Percentiles rank a stretch among this genome's conserved stretches.
phyloP scores from a whole-genome alignment of 768 basidiomycete genomes.

The Boletus vermiculosoides region DNA sequence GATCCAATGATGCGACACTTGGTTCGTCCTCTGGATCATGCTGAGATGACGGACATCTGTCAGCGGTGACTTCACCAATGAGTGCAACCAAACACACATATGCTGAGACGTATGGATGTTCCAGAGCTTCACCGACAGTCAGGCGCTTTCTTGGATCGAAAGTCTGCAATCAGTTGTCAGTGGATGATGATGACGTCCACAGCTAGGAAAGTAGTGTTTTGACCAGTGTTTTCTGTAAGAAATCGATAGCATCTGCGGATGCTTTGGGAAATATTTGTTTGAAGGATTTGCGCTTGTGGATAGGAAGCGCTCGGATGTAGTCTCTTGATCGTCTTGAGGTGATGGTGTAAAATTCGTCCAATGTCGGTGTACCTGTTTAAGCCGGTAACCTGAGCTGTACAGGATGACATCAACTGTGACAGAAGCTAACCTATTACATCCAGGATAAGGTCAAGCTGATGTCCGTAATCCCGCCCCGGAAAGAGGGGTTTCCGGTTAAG shows the following conservation, averaged over 20 bases:
- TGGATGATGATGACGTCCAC: slow-evolving; percentile 10
- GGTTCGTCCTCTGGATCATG: slow-evolving; percentile 93
- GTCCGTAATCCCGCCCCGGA: slow-evolving; percentile 84
- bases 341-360: slow-evolving; percentile 91
- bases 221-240: slow-evolving; percentile 69
- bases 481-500: slow-evolving; percentile 79
- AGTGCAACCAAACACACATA: slow-evolving; percentile 47
- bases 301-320: slow-evolving; percentile 84
- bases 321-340: slow-evolving; percentile 81
- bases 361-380: slow-evolving; percentile 68
- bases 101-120: slow-evolving; percentile 78
- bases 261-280: slow-evolving; percentile 74
- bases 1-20: slow-evolving; percentile 70
- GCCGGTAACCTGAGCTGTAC: slow-evolving; percentile 20
- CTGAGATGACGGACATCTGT: slow-evolving; percentile 33
- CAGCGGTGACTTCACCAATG: neutral
- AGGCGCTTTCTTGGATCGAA: slow-evolving; percentile 87
- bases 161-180: slow-evolving; percentile 43
- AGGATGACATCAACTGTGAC: slow-evolving; percentile 5
- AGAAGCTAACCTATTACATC: slow-evolving; percentile 67
- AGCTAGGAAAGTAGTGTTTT: slow-evolving; percentile 27
- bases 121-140: slow-evolving; percentile 78
- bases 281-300: slow-evolving; percentile 74
- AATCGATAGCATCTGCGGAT: slow-evolving; percentile 68
- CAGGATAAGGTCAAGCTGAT: slow-evolving; percentile 85